Conservation (phyloP, 2,329 filamentous ascomycete genomes). For the Fusarium gaditjirri region DNA sequence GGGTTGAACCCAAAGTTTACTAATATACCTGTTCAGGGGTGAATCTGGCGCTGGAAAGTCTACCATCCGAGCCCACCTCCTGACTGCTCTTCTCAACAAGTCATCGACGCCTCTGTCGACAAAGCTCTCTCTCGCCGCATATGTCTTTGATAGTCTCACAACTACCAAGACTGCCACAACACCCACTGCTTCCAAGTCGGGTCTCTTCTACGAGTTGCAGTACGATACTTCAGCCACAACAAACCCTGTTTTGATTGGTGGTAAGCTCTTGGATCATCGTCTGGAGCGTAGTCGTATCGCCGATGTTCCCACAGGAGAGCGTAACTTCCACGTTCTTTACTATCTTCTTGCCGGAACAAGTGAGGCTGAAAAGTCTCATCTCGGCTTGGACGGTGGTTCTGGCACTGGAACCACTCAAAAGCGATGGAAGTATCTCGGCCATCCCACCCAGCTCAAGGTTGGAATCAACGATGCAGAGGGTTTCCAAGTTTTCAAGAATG, state of each 20-base stretch:
- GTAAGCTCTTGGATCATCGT: conserved; percentile 92
- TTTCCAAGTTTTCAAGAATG: conserved; percentile 97
- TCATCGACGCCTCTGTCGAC: conserved; percentile 92
- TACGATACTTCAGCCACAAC: conserved; percentile 90
- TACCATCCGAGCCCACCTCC: conserved; percentile 87
- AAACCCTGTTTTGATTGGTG: conserved; percentile 89
- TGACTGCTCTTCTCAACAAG: conserved; percentile 86
- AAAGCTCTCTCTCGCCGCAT: conserved; percentile 92
- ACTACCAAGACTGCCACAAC: conserved; percentile 98
- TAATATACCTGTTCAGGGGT: conserved; percentile 67
- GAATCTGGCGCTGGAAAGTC: conserved; percentile 98
- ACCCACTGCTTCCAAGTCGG: conserved; percentile 93
- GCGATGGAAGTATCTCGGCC: conserved; percentile 95
- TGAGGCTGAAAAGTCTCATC: conserved; percentile 86
- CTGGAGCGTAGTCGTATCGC: conserved; percentile 92
- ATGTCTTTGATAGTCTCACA: conserved; percentile 94
- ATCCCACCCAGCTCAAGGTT: conserved; percentile 95
- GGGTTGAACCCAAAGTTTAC: conserved; percentile 5
- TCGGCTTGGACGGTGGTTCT: conserved; percentile 68
- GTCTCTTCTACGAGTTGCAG: conserved; percentile 94
- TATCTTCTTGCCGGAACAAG: conserved; percentile 95
- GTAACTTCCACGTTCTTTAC: conserved; percentile 96
- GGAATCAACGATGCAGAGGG: conserved; percentile 96
- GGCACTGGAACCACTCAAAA: conserved; percentile 69
- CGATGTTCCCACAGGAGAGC: conserved; percentile 92